These are phyloP conservation scores for Macroventuria anomochaeta DNA, from an alignment of 2,329 filamentous ascomycete species.

Conservation along the genomic window DNA sequence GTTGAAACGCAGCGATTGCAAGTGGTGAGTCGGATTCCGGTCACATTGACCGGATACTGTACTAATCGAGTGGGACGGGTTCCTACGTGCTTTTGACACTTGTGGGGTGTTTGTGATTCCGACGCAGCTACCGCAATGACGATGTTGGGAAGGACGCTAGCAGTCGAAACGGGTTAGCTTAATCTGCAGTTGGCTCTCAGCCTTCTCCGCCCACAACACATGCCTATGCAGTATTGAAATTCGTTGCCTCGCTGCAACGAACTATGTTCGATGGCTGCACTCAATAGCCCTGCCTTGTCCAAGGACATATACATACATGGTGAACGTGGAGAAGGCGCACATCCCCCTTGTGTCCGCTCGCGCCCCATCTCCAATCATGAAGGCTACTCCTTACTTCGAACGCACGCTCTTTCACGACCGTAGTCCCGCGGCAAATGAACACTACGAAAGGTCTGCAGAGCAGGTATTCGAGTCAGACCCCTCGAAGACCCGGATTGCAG, in stretches of 20 bases:
- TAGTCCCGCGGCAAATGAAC: not conserved
- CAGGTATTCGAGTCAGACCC: not conserved
- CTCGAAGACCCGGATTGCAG: not conserved
- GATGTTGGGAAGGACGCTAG: not conserved
- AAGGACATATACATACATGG: not conserved
- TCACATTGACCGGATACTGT: no score
- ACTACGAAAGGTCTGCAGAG: not conserved
- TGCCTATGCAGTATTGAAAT: not conserved
- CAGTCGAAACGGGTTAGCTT: not conserved
- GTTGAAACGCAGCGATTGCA: not conserved
- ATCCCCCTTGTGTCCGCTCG: not conserved
- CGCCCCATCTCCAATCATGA: not conserved
- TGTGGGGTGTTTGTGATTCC: not conserved
- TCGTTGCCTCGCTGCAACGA: not conserved
- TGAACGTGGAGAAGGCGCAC: no score
- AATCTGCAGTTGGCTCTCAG: not conserved
- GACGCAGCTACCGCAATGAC: not conserved
- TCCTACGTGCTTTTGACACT: no score
- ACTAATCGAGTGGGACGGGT: no score
- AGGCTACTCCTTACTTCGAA: not conserved
- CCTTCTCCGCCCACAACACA: not conserved
- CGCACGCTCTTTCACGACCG: conserved; percentile 2
- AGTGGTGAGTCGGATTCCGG: not conserved
- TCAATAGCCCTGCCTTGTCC: no score
- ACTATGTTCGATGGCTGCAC: not conserved